phyloP scores from a whole-genome alignment of 345 rosid genomes.

The Eucalyptus curtisii region DNA sequence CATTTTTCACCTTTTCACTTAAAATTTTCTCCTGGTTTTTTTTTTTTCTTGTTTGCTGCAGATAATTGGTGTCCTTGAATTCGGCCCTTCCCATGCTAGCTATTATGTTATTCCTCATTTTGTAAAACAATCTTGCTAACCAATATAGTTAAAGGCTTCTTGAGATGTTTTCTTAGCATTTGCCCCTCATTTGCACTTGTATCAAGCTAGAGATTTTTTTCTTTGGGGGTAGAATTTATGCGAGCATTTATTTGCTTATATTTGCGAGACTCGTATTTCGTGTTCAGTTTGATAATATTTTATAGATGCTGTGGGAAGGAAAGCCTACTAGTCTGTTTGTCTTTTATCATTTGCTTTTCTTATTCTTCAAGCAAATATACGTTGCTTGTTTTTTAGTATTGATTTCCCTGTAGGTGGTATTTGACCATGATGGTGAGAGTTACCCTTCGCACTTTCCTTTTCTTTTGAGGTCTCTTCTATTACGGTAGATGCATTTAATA shows the following conservation, averaged over 20 bases:
- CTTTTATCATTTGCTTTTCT: too few species aligned
- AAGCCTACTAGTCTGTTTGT: too few species aligned
- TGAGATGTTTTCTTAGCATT: background rate
- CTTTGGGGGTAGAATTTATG: background rate
- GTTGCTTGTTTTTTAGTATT: too few species aligned
- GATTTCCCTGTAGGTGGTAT: too few species aligned
- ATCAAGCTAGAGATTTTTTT: background rate
- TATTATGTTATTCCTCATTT: background rate
- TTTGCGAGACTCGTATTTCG: background rate
- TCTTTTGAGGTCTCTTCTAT: too few species aligned
- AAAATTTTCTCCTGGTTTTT: background rate
- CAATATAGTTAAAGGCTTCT: background rate
- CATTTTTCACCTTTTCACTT: background rate
- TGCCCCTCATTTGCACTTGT: background rate
- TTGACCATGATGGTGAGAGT: too few species aligned
- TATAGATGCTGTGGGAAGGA: background rate
- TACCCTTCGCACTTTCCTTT: too few species aligned
- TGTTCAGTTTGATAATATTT: background rate
- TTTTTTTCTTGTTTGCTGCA: conserved; percentile 17
- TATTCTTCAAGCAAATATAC: too few species aligned
- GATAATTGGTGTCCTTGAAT: conserved; percentile 80
- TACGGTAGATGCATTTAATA: too few species aligned
- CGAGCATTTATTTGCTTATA: background rate
- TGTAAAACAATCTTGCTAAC: background rate
- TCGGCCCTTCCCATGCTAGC: conserved; percentile 60